Base-by-base conservation (phyloP, 192 early-diverging fungal genomes). In the Coemansia sp. region DNA sequence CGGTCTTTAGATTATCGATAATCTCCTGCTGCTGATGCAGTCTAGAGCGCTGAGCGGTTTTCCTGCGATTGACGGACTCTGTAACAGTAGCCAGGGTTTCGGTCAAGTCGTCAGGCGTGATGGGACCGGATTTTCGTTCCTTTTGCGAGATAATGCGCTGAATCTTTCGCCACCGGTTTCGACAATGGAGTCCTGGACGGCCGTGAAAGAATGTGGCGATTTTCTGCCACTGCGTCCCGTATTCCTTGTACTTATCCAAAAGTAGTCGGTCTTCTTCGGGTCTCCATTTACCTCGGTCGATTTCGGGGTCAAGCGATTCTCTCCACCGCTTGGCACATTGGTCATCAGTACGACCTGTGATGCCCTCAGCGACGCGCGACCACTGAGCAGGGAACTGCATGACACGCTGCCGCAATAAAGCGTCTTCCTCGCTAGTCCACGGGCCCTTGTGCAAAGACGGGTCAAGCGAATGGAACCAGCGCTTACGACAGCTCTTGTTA, bases 291-390 rank as follows among this genome's bases (percentile, higher is more conserved):
- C 87, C 86, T 7, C 91, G 85, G 42, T 92, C 89, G 17, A 92
- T 92, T 8, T 85, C 79, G 11, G 94, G 94, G 74, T 96, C 93
- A 39, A 96, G 81, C 59, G 89, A 89, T 81, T 96, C 95, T 26
- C 90, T 84, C 89, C 94, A 96, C 32, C 95, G 85, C 69, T 95
- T 95, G 37, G 94, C 92, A 68, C 95, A 97, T 68, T 95, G 94
- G 67, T 93, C 91, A 66, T 92, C 92, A 14, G 91, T 95, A 17
- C 95, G 82, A 17, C 93, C 93, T 5, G 82, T 78, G 52, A 97
- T 90, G 61, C 82, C 83, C 67, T 90, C 87, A 16, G 93, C 90
- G 42, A 97, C 91, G 43, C 88, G 86, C 63, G 89, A 89, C 95
- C 95, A 97, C 82, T 92, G 88, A 38, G 87, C 85, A n/a, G 88